Evolutionary conservation across 768 basidiomycete species (phyloP).

Genomic region (Pisolithus sp.): DNA sequence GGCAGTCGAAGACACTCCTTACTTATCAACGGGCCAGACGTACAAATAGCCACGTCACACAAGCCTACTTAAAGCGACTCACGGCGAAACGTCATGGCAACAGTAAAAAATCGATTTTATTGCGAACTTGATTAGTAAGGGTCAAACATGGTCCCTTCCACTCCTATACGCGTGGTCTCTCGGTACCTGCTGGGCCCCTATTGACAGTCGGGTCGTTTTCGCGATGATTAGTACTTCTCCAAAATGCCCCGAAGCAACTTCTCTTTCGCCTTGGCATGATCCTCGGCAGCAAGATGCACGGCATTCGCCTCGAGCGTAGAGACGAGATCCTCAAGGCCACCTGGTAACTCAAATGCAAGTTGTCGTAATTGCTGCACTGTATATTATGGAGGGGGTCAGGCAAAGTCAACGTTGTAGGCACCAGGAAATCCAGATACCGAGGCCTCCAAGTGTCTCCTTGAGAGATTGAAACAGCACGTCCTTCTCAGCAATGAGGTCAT

Average conservation of each 20-base stretch:
- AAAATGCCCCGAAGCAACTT: slow-evolving; percentile 29
- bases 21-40: no score
- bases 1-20: no score
- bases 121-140: no score
- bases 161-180: no score
- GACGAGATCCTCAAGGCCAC: slow-evolving; percentile 46
- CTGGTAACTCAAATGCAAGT: slow-evolving; percentile 40
- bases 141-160: no score
- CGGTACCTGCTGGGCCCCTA: background rate
- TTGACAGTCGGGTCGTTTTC: background rate
- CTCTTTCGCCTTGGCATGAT: slow-evolving; percentile 29
- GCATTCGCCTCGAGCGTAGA: slow-evolving; percentile 47
- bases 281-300: slow-evolving; percentile 32
- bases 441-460: slow-evolving; percentile 36
- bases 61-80: no score
- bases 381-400: slow-evolving; percentile 6
- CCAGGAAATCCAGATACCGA: slow-evolving; percentile 33
- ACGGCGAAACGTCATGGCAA: no score
- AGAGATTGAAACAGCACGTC: slow-evolving; percentile 47
- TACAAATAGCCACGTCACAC: no score
- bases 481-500: slow-evolving; percentile 42
- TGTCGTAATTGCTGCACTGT: slow-evolving; percentile 41
- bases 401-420: background rate
- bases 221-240: slow-evolving; percentile 22
- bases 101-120: no score